phyloP scores from a whole-genome alignment of 768 basidiomycete species.

The Boletales sp. region DNA sequence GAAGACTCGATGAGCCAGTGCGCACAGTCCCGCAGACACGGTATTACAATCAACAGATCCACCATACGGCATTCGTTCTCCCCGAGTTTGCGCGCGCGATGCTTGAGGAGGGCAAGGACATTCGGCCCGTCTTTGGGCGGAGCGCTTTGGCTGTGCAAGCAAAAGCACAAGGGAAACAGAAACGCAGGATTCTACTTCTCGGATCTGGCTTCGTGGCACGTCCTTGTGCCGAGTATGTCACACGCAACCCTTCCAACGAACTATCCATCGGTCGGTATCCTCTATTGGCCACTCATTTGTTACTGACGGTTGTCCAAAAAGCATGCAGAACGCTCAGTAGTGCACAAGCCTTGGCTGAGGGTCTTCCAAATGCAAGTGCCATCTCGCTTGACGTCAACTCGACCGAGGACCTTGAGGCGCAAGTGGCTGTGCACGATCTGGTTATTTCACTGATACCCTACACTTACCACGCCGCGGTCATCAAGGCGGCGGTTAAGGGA shows the following conservation, averaged over 20 bases:
- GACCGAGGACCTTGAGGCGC: constrained; percentile 67
- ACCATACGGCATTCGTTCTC: constrained; percentile 79
- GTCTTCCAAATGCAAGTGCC: constrained; percentile 67
- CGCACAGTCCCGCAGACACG: constrained; percentile 66
- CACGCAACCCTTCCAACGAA: constrained; percentile 72
- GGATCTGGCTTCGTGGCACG: constrained; percentile 95
- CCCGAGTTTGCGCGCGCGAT: constrained; percentile 86
- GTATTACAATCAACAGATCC: constrained; percentile 85
- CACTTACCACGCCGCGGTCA: constrained; percentile 83
- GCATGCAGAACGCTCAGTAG: constrained; percentile 85
- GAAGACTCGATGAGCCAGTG: constrained; percentile 70
- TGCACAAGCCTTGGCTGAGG: constrained; percentile 64
- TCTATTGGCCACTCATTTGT: background rate
- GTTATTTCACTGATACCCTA: constrained; percentile 98
- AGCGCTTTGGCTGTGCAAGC: constrained; percentile 44
- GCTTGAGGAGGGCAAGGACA: constrained; percentile 67
- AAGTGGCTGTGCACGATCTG: constrained; percentile 83
- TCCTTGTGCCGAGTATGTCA: constrained; percentile 94
- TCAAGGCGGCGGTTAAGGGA: constrained; percentile 77
- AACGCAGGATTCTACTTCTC: constrained; percentile 71
- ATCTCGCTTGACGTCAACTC: constrained; percentile 81
- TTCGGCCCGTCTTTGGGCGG: constrained; percentile 75
- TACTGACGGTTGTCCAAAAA: constrained; percentile 22
- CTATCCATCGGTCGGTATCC: constrained; percentile 74
- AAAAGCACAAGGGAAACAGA: constrained; percentile 50